Evolutionary conservation across 2,329 filamentous ascomycete species (phyloP), one percentile per base, ranked within the genome.

Genomic region (Phialocephala subalpina): DNA sequence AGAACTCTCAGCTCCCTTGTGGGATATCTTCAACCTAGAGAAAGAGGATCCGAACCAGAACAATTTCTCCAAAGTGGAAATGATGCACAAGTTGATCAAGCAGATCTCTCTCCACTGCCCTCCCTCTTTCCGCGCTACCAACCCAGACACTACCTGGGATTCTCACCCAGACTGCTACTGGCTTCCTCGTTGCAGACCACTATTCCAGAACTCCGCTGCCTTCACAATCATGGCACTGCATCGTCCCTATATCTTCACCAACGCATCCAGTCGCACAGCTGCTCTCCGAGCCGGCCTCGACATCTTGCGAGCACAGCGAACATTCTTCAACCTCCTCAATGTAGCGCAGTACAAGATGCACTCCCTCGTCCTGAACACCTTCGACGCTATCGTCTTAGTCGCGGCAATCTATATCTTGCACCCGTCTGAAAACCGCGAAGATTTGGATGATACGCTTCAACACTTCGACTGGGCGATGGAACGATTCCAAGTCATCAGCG

Each of bases 321-420:
- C 58, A 84, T 87, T 70, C 35, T 77, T 77, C 70, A 78, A 82
- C 62, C 77, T 79, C 36, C 75, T 88, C 14, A 79, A 80, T 20
- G 81, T 82, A 18, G 80, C 83, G 49, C 83, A 87, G 59, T 88
- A 84, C 70, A 82, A 82, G 69, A 82, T 82, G 72, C 80, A 86
- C 69, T 80, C 83, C 18, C 79, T 90, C 3, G 89, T 89, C 73
- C 88, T 88, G 60, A 86, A 86, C 60, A 89, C 86, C 7, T 90
- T 90, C 66, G 87, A 90, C 70, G 87, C 87, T 16, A 83, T 89
- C 22, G 85, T 90, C 18, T 80, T 90, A 63, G 80, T 89, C 61
- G 84, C 87, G 0, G 84, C 86, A 20, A 84, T 89, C 36, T 88
- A 86, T 73, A 88, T 90, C 38, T 74, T 90, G 9, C 88, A 88